These are phyloP conservation scores for Colletotrichum paranaense DNA, from an alignment of 2,329 filamentous ascomycete species.

Conservation along the genomic window DNA sequence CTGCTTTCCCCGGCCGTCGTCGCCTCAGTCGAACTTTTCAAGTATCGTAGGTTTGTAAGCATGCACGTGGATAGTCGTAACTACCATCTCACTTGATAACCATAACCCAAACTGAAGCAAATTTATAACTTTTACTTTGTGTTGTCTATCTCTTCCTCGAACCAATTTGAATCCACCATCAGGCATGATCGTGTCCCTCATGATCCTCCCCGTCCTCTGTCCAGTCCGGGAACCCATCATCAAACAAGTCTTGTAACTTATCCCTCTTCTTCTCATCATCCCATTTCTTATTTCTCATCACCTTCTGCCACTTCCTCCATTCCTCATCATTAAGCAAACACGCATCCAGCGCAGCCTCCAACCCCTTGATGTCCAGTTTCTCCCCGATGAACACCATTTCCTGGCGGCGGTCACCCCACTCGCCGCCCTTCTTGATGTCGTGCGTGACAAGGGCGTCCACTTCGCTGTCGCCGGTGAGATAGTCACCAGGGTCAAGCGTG, in stretches of 20 bases:
- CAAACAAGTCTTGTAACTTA: slow-evolving; percentile 61
- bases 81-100: no score
- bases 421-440: slow-evolving; percentile 63
- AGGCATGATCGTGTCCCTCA: slow-evolving; percentile 41
- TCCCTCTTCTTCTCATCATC: slow-evolving; percentile 54
- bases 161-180: background rate
- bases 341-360: slow-evolving; percentile 66
- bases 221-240: slow-evolving; percentile 71
- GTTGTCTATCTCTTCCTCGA: background rate
- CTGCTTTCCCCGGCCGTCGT: no score
- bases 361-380: slow-evolving; percentile 61
- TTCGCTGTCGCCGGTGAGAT: slow-evolving; percentile 58
- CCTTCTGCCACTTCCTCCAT: slow-evolving; percentile 61
- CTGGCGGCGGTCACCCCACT: slow-evolving; percentile 78
- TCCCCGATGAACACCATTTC: slow-evolving; percentile 82
- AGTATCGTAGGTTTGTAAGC: no score
- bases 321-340: slow-evolving; percentile 73
- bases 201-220: slow-evolving; percentile 51
- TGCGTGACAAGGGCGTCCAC: slow-evolving; percentile 60
- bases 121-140: background rate
- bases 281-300: slow-evolving; percentile 58
- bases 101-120: no score
- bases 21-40: no score
- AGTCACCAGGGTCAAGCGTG: slow-evolving; percentile 63
- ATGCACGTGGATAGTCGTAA: no score